phyloP scores from a whole-genome alignment of 2,329 filamentous ascomycete genomes.

The Cadophora sp. region DNA sequence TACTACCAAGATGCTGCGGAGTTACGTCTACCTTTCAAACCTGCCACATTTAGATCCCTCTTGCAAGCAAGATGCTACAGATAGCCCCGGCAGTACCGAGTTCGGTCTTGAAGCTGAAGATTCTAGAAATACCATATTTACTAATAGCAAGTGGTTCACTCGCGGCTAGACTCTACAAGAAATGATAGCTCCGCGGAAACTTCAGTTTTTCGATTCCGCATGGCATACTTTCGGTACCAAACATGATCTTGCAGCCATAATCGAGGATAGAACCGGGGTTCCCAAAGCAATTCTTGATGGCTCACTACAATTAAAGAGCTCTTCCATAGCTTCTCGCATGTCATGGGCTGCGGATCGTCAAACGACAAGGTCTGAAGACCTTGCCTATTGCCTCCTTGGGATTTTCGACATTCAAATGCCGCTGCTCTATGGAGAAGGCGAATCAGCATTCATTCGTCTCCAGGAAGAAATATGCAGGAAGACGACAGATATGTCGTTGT shows the following conservation, averaged over 20 bases:
- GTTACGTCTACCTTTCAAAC: neutral
- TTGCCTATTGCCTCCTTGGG: neutral
- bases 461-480: neutral
- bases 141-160: neutral
- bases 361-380: neutral
- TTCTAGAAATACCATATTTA: neutral
- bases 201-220: neutral
- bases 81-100: neutral
- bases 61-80: neutral
- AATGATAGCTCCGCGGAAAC: neutral
- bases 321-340: neutral
- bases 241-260: neutral
- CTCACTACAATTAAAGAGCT: neutral
- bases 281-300: neutral
- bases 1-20: neutral
- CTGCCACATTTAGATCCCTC: neutral
- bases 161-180: neutral
- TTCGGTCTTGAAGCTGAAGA: neutral
- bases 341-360: neutral
- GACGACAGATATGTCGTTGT: neutral
- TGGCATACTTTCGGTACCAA: neutral
- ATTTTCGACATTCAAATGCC: neutral
- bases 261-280: neutral
- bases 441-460: neutral
- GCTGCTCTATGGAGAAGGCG: neutral